Evolutionary conservation across 352 stramenopile species (phyloP).

Genomic region (Phytopythium oedochilum): DNA sequence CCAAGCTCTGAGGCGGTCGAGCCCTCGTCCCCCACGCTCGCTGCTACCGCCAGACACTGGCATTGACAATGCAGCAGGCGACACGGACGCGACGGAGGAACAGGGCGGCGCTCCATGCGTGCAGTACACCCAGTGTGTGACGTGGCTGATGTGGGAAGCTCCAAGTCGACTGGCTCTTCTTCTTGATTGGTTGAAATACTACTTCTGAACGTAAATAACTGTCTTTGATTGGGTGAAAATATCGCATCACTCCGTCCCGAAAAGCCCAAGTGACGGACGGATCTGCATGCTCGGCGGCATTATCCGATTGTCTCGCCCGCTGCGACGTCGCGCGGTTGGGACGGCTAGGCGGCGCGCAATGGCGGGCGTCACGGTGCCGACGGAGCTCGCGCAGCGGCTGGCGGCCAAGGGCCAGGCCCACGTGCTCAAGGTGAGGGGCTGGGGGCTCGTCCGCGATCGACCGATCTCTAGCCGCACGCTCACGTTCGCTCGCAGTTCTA

Average conservation of each 20-base stretch:
- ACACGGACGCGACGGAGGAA: no score
- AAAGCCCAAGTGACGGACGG: no score
- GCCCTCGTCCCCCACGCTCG: no score
- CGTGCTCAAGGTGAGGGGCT: constrained; percentile 47
- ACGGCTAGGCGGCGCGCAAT: constrained; percentile 1
- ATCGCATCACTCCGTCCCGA: no score
- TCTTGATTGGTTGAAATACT: not conserved
- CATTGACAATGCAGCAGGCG: no score
- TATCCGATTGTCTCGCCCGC: not conserved
- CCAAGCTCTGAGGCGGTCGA: not conserved
- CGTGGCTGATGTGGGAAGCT: not conserved
- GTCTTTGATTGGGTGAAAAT: not conserved
- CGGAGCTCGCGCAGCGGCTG: constrained; percentile 25
- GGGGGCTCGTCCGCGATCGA: not conserved
- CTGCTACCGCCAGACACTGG: no score
- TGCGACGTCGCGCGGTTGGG: not conserved
- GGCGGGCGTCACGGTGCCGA: constrained; percentile 12
- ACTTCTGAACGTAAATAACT: not conserved
- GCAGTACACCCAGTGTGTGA: no score
- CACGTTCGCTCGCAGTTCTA: constrained; percentile 66
- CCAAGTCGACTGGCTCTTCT: no score
- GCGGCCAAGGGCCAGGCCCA: constrained; percentile 53
- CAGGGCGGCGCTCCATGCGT: no score
- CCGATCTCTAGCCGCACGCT: no score
- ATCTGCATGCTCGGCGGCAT: not conserved